Conservation (phyloP, 2,329 filamentous ascomycete species). For the Dothiorella sarmentorum region DNA sequence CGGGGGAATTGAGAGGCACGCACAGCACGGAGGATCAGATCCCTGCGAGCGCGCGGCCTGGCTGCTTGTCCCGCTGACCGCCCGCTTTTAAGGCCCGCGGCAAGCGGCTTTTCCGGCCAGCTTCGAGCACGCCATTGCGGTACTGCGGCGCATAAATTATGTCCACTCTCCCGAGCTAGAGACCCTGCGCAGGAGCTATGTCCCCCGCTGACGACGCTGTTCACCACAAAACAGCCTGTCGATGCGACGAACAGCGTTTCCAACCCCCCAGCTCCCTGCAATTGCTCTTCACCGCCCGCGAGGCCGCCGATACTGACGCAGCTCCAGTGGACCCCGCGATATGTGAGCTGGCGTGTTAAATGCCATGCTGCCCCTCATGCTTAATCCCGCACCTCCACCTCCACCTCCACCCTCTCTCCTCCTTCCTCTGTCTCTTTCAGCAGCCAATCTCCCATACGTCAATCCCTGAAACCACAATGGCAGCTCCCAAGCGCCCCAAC, state of each 20-base stretch:
- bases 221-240: not conserved
- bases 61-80: not conserved
- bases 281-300: constrained; percentile 2
- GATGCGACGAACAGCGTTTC: not conserved
- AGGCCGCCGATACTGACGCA: constrained; percentile 1
- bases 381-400: not conserved
- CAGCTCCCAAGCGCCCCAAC: constrained; percentile 49
- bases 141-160: not conserved
- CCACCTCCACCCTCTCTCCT: not conserved
- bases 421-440: not conserved
- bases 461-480: not conserved
- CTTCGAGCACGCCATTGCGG: not conserved
- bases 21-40: too few relatives aligned
- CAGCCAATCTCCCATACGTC: not conserved
- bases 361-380: constrained; percentile 4
- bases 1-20: too few relatives aligned
- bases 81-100: not conserved
- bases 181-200: not conserved
- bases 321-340: constrained; percentile 3
- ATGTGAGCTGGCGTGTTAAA: constrained; percentile 10
- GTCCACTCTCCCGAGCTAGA: not conserved
- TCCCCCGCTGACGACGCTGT: constrained; percentile 7
- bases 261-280: not conserved
- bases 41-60: not conserved
- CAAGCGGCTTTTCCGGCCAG: not conserved